A percentile compares a stretch with the other conserved stretches of the same genome.
phyloP scores from a whole-genome alignment of 1,139 yeast genomes.

The Blastobotrys petasosporus region DNA sequence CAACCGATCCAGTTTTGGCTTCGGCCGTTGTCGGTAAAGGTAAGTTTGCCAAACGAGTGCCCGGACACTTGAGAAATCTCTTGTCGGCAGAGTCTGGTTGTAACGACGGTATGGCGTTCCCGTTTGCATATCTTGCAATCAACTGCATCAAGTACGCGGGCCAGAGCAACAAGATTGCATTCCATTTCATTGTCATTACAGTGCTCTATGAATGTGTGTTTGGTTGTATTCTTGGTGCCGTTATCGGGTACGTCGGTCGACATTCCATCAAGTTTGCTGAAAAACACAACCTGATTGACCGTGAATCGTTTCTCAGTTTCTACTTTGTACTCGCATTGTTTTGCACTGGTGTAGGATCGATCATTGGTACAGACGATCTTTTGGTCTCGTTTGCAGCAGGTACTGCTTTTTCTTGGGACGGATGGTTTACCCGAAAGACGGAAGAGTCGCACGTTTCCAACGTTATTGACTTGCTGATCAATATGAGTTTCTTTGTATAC shows the following conservation, averaged over 20 bases:
- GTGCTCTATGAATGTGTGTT: conserved; percentile 82
- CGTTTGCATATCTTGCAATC: conserved; percentile 75
- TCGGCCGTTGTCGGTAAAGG: conserved; percentile 98
- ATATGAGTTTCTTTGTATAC: conserved; percentile 84
- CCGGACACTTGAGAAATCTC: conserved; percentile 89
- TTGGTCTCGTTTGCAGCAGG: conserved; percentile 95
- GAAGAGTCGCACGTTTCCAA: conserved; percentile 92
- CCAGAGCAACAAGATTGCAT: conserved; percentile 60
- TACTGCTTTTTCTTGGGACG: conserved; percentile 95
- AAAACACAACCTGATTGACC: conserved; percentile 65
- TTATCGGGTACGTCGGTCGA: conserved; percentile 71
- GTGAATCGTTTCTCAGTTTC: conserved; percentile 90
- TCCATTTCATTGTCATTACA: conserved; percentile 78
- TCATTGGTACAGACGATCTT: conserved; percentile 88
- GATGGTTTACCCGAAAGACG: conserved; percentile 81
- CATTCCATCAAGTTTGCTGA: conserved; percentile 78
- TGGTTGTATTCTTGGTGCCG: conserved; percentile 72
- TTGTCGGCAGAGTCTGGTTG: conserved; percentile 94
- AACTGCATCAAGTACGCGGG: conserved; percentile 63
- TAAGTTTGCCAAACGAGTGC: conserved; percentile 93
- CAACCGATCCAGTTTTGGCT: conserved; percentile 96
- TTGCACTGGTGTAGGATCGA: conserved; percentile 91
- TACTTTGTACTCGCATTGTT: conserved; percentile 79
- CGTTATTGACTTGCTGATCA: conserved; percentile 67
- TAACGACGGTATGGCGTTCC: conserved; percentile 98